Percentiles rank a stretch among this genome's conserved stretches.
phyloP scores from a whole-genome alignment of 163 green algal species.

The Scenedesmus sp. region DNA sequence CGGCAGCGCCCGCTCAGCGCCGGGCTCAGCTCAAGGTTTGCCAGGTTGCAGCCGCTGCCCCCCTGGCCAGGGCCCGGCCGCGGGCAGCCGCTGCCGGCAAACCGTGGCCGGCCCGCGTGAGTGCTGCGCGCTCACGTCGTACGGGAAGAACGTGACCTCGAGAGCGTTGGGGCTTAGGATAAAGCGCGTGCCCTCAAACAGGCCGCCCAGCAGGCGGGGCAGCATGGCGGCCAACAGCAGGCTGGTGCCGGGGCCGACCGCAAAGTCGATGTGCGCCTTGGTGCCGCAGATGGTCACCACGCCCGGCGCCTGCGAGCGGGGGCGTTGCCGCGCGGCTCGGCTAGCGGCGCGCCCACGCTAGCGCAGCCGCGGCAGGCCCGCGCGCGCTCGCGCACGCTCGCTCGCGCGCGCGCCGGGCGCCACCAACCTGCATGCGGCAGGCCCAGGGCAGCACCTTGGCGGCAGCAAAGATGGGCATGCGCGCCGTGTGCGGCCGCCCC shows the following conservation, averaged over 20 bases:
- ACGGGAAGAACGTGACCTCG: constrained; percentile 1
- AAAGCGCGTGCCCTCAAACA: neutral
- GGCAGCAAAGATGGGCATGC: neutral
- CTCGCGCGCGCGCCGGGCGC: no score
- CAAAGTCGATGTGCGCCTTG: neutral
- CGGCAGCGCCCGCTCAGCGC: no score
- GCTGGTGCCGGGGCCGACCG: neutral
- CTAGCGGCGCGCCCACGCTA: no score
- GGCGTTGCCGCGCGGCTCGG: no score
- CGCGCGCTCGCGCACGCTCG: no score
- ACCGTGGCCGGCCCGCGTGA: no score
- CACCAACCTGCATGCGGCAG: constrained; percentile 11
- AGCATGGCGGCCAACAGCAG: neutral
- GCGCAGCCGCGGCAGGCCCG: no score
- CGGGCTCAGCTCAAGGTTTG: no score
- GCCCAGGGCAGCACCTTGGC: constrained; percentile 31
- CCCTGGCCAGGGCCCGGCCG: no score
- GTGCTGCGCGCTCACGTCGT: neutral
- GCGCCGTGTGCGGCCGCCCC: no score
- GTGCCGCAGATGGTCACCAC: constrained; percentile 1
- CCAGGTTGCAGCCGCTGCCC: no score
- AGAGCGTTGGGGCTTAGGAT: constrained; percentile 1
- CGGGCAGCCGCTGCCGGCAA: no score
- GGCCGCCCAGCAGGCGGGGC: neutral
- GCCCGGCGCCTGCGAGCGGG: constrained; percentile 2